Conservation (phyloP, 495 filamentous ascomycete species). For the Penicillium paxilli region DNA sequence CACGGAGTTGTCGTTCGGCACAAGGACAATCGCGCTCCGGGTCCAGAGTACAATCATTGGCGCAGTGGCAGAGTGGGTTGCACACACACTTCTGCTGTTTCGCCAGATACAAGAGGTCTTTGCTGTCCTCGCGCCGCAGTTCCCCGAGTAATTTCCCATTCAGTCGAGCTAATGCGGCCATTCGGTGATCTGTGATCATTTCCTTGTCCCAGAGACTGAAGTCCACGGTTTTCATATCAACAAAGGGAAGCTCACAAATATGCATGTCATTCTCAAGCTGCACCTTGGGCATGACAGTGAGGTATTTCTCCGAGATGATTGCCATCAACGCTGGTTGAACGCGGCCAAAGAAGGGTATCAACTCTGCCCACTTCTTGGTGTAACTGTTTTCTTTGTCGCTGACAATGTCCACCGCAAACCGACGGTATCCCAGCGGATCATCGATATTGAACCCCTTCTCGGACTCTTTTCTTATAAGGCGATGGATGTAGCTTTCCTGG, state of each 20-base stretch:
- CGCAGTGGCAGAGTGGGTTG: slow-evolving; percentile 30
- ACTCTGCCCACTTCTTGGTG: slow-evolving; percentile 29
- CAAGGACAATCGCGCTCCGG: slow-evolving; percentile 36
- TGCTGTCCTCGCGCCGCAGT: slow-evolving; percentile 26
- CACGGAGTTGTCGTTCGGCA: slow-evolving; percentile 34
- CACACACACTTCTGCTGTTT: slow-evolving; percentile 41
- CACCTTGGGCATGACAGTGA: slow-evolving; percentile 20
- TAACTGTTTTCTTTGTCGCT: slow-evolving; percentile 20
- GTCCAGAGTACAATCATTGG: slow-evolving; percentile 28
- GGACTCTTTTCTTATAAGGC: slow-evolving; percentile 8
- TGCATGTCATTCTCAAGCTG: slow-evolving; percentile 15
- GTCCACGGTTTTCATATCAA: slow-evolving; percentile 17
- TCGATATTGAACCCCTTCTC: slow-evolving; percentile 8
- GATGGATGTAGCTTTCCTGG: slow-evolving; percentile 27
- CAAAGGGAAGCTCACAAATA: slow-evolving; percentile 24
- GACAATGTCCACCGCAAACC: slow-evolving; percentile 20
- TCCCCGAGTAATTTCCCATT: slow-evolving; percentile 37
- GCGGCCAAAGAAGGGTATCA: slow-evolving; percentile 24
- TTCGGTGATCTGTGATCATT: slow-evolving; percentile 29
- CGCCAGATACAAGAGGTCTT: slow-evolving; percentile 18
- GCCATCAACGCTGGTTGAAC: slow-evolving; percentile 28
- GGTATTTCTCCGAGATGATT: slow-evolving; percentile 38
- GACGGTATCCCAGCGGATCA: slow-evolving; percentile 37
- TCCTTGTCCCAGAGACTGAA: slow-evolving; percentile 22
- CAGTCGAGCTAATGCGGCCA: slow-evolving; percentile 30